Percentiles rank a stretch among this genome's conserved stretches.
Conservation (phyloP, 225 moss, liverwort and hornwort species). For the Ulota crispa region DNA sequence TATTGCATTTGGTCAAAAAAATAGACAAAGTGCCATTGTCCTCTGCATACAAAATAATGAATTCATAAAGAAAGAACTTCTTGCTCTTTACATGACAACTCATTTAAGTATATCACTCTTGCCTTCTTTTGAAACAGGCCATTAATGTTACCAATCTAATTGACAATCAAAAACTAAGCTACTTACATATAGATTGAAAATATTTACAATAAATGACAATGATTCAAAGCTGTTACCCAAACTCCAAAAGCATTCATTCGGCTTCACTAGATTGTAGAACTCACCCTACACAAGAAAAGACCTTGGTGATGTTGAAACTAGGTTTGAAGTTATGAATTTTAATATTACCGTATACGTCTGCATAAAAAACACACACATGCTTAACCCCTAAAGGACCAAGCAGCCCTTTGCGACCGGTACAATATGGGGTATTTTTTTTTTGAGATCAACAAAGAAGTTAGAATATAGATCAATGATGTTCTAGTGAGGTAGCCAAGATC, state of each 20-base stretch:
- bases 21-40: slow-evolving; percentile 66
- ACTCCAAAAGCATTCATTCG: slow-evolving; percentile 74
- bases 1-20: slow-evolving; percentile 57
- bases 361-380: not conserved
- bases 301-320: not conserved
- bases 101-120: not conserved
- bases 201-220: not conserved
- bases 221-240: slow-evolving; percentile 44
- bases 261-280: slow-evolving; percentile 46
- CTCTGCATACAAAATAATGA: slow-evolving; percentile 19
- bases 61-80: not conserved
- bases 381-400: too few relatives aligned
- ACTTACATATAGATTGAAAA: not conserved
- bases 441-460: too few relatives aligned
- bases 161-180: not conserved
- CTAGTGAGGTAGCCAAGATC: too few relatives aligned
- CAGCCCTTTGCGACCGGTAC: too few relatives aligned
- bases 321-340: not conserved
- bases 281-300: slow-evolving; percentile 38
- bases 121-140: not conserved
- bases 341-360: not conserved
- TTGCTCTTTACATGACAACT: not conserved
- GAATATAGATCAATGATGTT: too few relatives aligned
- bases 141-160: not conserved
- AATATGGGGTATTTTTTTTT: too few relatives aligned